A percentile compares a stretch with the other conserved stretches of the same genome.
Evolutionary conservation across 495 filamentous ascomycete species (phyloP).

Genomic region (Penicillium silybi): DNA sequence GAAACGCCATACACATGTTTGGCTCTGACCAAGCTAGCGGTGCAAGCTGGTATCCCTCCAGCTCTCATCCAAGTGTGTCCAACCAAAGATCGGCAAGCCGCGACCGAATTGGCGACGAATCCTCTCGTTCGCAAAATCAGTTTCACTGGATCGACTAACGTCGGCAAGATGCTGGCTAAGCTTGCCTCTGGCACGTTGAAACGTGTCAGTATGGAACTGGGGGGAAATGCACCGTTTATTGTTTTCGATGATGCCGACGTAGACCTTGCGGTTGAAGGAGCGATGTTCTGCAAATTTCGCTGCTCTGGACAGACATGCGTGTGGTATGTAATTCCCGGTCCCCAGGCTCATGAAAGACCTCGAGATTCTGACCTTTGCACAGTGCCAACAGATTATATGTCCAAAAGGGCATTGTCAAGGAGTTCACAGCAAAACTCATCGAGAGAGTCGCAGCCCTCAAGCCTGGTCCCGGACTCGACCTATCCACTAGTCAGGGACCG

Average conservation of each 20-base stretch:
- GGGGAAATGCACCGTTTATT: slow-evolving; percentile 81
- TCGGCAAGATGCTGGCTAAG: slow-evolving; percentile 23
- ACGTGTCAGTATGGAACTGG: slow-evolving; percentile 83
- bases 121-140: slow-evolving; percentile 48
- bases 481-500: slow-evolving; percentile 65
- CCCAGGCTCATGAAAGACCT: no score
- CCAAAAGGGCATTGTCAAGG: slow-evolving; percentile 24
- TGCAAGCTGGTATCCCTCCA: slow-evolving; percentile 34
- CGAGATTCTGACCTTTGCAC: no score
- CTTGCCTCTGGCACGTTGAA: slow-evolving; percentile 61
- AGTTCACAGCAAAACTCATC: slow-evolving; percentile 46
- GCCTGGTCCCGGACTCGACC: slow-evolving; percentile 64
- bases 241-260: slow-evolving; percentile 79
- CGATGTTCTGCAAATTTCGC: slow-evolving; percentile 48
- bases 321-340: no score
- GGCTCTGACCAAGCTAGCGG: slow-evolving; percentile 44
- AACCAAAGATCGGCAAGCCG: slow-evolving; percentile 28
- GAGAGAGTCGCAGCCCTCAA: slow-evolving; percentile 62
- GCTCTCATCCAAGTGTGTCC: slow-evolving; percentile 18
- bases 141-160: slow-evolving; percentile 30
- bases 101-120: slow-evolving; percentile 15
- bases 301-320: slow-evolving; percentile 52
- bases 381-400: slow-evolving; percentile 66
- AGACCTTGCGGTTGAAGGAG: slow-evolving; percentile 68
- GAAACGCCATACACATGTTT: slow-evolving; percentile 46